A percentile compares a stretch with the other conserved stretches of the same genome.
phyloP scores from a whole-genome alignment of 331 rosid genomes.

The Pyracantha coccinea region DNA sequence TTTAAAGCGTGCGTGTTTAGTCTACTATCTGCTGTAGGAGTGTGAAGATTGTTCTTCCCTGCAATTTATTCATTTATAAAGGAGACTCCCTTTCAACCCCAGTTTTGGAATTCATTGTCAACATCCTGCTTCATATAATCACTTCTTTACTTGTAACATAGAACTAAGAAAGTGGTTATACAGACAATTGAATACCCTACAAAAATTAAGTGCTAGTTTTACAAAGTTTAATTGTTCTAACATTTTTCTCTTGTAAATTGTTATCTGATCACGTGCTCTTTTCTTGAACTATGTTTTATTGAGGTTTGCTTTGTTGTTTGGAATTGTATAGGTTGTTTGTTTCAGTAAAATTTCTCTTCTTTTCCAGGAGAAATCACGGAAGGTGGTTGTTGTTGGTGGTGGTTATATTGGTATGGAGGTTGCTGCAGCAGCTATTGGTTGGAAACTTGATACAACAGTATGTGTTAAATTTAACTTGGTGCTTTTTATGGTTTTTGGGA shows the following conservation, averaged over 20 bases:
- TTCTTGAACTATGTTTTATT: slow-evolving; percentile 9
- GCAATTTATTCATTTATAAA: background rate
- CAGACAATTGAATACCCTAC: background rate
- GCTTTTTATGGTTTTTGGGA: background rate
- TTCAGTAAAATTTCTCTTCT: background rate
- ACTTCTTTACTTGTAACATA: background rate
- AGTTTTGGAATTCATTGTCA: background rate
- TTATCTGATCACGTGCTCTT: background rate
- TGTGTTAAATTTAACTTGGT: slow-evolving; percentile 15
- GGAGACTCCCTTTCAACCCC: background rate
- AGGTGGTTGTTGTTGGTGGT: slow-evolving; percentile 89
- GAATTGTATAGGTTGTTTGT: background rate
- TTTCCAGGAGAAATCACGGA: slow-evolving; percentile 60
- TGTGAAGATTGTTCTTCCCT: background rate
- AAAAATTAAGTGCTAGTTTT: background rate
- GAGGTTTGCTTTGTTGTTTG: slow-evolving; percentile 3
- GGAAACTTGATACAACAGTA: slow-evolving; percentile 95
- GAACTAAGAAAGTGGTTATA: too few species aligned
- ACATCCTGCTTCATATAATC: background rate
- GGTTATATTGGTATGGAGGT: slow-evolving; percentile 98
- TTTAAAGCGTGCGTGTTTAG: background rate
- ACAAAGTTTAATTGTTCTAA: background rate
- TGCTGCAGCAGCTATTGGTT: slow-evolving; percentile 90
- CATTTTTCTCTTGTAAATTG: background rate
- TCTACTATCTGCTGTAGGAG: background rate